phyloP scores from a whole-genome alignment of 2,329 filamentous ascomycete genomes.

The Sporothrix schenckii region DNA sequence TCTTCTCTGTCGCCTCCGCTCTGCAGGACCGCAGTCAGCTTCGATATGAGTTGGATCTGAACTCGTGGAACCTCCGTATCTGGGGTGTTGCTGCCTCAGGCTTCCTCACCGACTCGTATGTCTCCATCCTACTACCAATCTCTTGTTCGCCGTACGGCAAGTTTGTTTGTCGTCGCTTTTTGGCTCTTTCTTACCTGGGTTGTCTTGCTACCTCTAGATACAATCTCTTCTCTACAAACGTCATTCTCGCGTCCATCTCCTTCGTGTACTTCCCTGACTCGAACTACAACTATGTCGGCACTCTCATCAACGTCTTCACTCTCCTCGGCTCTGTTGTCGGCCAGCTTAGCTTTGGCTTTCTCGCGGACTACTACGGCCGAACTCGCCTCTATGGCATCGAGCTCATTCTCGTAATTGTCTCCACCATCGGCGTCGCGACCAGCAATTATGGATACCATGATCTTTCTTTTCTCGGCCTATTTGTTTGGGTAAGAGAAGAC shows the following conservation, averaged over 20 bases:
- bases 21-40: slow-evolving; percentile 55
- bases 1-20: slow-evolving; percentile 16
- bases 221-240: slow-evolving; percentile 59
- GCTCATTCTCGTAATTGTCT: slow-evolving; percentile 58
- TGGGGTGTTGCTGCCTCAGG: slow-evolving; percentile 60
- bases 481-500: slow-evolving; percentile 49
- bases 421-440: slow-evolving; percentile 60
- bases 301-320: slow-evolving; percentile 58
- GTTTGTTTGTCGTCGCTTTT: neutral
- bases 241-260: slow-evolving; percentile 56
- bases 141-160: neutral
- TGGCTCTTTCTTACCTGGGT: slow-evolving; percentile 7
- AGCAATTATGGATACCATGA: slow-evolving; percentile 55
- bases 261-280: slow-evolving; percentile 56
- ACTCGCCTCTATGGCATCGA: slow-evolving; percentile 61
- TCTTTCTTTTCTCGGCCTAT: slow-evolving; percentile 55
- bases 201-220: slow-evolving; percentile 45
- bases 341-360: slow-evolving; percentile 56
- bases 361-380: slow-evolving; percentile 59
- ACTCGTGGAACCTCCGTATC: slow-evolving; percentile 58
- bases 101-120: slow-evolving; percentile 58
- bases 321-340: slow-evolving; percentile 57
- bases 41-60: slow-evolving; percentile 57
- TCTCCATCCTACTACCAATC: slow-evolving; percentile 25
- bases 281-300: slow-evolving; percentile 49